Evolutionary conservation across 2,329 filamentous ascomycete species (phyloP), one percentile per base, ranked within the genome.

Genomic region (Elsinoe necatrix): DNA sequence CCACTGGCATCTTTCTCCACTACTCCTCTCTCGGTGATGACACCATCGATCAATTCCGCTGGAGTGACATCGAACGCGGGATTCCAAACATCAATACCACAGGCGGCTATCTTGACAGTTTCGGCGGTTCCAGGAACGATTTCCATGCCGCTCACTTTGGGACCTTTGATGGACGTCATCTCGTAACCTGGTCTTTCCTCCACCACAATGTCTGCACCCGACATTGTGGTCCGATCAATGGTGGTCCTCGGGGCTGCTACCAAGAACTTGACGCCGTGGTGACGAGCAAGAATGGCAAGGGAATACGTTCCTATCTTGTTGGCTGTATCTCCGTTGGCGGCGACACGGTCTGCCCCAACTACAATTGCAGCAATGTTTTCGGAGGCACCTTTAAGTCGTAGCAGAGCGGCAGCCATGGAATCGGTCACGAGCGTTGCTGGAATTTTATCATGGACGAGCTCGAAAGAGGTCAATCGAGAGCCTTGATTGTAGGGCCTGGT

Each of bases 271-370:
- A 97, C 80, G 16, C 88, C 87, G 66, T 98, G 93, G 66, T 91
- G 78, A 62, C 80, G 84, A 20, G 93, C 93, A 27, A 95, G 79
- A n/a, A 97, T 90, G 2, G 93, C 90, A 3, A 98, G 80, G 56
- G 85, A 81, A 69, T 98, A 97, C 0, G 93, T 98, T 54, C 93
- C 93, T 60, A 98, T 95, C 76, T 98, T 98, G 76, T 98, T 98
- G 57, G 93, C 93, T 0, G 93, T 97, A 73, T 98, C 93, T 27
- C 93, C 93, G 66, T 98, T 98, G 52, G 90, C 87, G 29, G 92
- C 93, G 12, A 98, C 93, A 57, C 93, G 83, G 70, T 98, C 93
- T 2, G 93, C 93, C 25, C 93, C 93, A 0, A 98, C 93, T 27
- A 98, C 85, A 54, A 98, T 88, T 4, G 90, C 92, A 4, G 83